Evolutionary conservation across 2,329 filamentous ascomycete genomes (phyloP).

Genomic region (Claviceps spartinae): DNA sequence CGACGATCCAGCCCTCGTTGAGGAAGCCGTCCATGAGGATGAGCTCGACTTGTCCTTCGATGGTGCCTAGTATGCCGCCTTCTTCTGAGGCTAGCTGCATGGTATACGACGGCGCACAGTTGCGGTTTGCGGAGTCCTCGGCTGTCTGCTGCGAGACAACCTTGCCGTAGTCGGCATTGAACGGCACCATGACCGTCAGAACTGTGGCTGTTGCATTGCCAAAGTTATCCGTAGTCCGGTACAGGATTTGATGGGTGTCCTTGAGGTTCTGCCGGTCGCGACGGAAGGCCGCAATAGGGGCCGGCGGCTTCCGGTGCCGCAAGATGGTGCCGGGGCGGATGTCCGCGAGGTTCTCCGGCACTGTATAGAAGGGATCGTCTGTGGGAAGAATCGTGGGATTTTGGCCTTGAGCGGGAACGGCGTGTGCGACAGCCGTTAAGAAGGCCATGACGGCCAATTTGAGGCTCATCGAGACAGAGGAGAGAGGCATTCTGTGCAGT

Average conservation of each 20-base stretch:
- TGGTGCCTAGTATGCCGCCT: constrained; percentile 23
- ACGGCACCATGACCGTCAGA: constrained; percentile 24
- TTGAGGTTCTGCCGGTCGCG: constrained; percentile 9
- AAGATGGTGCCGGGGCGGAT: constrained; percentile 7
- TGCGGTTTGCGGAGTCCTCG: constrained; percentile 24
- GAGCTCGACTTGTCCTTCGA: constrained; percentile 12
- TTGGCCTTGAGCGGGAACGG: background rate
- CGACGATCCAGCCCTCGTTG: constrained; percentile 33
- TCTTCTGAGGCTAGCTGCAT: constrained; percentile 8
- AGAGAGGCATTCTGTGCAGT: background rate
- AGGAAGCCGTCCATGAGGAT: constrained; percentile 18
- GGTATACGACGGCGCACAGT: constrained; percentile 17
- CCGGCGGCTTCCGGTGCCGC: constrained; percentile 5
- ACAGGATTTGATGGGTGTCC: constrained; percentile 21
- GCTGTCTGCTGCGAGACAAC: constrained; percentile 30
- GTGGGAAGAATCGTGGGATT: background rate
- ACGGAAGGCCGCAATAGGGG: constrained; percentile 6
- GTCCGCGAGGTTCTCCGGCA: constrained; percentile 4
- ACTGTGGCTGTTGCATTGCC: constrained; percentile 22
- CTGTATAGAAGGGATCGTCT: constrained; percentile 9
- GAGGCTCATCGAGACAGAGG: background rate
- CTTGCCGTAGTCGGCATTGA: constrained; percentile 14
- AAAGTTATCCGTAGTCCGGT: constrained; percentile 24
- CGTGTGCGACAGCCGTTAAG: background rate
- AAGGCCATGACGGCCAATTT: background rate